These are phyloP conservation scores for Wolfiporia cocos DNA, from an alignment of 1,284 basidiomycete species.

Conservation along the genomic window DNA sequence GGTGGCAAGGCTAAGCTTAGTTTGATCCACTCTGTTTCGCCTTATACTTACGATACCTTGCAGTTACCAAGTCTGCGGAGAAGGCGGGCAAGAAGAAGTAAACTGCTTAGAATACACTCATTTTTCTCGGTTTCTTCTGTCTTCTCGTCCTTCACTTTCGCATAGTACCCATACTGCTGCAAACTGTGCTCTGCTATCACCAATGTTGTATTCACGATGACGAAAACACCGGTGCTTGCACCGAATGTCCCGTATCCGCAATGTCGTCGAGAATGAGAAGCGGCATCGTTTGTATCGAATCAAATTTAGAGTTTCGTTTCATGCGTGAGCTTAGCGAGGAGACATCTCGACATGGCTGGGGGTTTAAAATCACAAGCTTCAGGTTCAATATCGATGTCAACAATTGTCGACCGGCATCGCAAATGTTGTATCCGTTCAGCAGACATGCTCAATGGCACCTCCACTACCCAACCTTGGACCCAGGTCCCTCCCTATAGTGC, in stretches of 20 bases:
- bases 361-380: too few relatives aligned
- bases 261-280: conserved; percentile 28
- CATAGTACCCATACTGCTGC: conserved; percentile 38
- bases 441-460: conserved; percentile 69
- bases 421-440: too few relatives aligned
- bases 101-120: conserved; percentile 46
- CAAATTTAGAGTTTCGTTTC: too few relatives aligned
- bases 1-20: conserved; percentile 70
- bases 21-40: background rate
- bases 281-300: conserved; percentile 30
- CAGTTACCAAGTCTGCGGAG: conserved; percentile 93
- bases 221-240: conserved; percentile 22
- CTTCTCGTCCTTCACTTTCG: conserved; percentile 27
- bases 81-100: conserved; percentile 97
- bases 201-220: conserved; percentile 35
- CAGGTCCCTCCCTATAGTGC: conserved; percentile 78
- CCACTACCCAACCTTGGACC: conserved; percentile 50
- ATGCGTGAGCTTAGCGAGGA: too few relatives aligned
- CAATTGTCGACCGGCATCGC: too few relatives aligned
- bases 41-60: conserved; percentile 13
- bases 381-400: too few relatives aligned
- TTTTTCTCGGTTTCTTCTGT: conserved; percentile 39
- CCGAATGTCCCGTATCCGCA: conserved; percentile 29
- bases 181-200: conserved; percentile 36
- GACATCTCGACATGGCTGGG: too few relatives aligned